Evolutionary conservation across 2,329 filamentous ascomycete species (phyloP), one percentile per base, ranked within the genome.

Genomic region (Neopestalotiopsis clavispora): DNA sequence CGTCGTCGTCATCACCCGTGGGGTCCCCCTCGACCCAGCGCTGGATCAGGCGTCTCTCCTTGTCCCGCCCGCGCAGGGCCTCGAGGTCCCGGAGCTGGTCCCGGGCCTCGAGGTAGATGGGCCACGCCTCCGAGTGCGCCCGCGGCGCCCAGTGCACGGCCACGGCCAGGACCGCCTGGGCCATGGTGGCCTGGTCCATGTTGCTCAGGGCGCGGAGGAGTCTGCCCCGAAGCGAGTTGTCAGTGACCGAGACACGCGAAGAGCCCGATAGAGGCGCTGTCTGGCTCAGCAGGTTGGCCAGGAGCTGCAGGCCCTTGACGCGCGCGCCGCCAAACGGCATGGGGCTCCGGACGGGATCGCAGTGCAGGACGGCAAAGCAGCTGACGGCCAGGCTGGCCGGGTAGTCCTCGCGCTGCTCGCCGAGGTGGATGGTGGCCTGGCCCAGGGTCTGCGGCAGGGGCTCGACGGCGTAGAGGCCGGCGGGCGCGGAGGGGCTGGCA

Each of bases 141-240:
- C 76, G 72, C 0, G 82, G 81, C 1, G 79, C 82, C 60, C 83
- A 81, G 38, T 80, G 77, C 23, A 84, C 71, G 13, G 86, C 80
- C 72, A 90, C 80, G 49, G 83, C 78, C 67, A 89, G 78, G 14
- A 90, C 74, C 67, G 84, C 84, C 72, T 90, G 86, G 70, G 84
- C 86, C 64, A 89, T 77, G 10, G 84, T 85, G 3, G 87, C 81
- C 70, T 86, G 86, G 68, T 89, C 87, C 10, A 86, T 82, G 17
- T 81, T 79, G 4, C 76, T 74, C 20, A 89, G 72, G 0, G 75
- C 69, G 23, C 81, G 72, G 0, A 70, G 68, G 10, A 79, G 61
- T 9, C 57, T 72, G 4, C 57, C 63, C 9, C 28, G 49, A 10
- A 72, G 45, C 28, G 58, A 28, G 17, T 13, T 60, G n/a, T 52